Evolutionary conservation across 2,329 filamentous ascomycete species (phyloP), one percentile per base, ranked within the genome.

Genomic region (Ophiostoma sp.): DNA sequence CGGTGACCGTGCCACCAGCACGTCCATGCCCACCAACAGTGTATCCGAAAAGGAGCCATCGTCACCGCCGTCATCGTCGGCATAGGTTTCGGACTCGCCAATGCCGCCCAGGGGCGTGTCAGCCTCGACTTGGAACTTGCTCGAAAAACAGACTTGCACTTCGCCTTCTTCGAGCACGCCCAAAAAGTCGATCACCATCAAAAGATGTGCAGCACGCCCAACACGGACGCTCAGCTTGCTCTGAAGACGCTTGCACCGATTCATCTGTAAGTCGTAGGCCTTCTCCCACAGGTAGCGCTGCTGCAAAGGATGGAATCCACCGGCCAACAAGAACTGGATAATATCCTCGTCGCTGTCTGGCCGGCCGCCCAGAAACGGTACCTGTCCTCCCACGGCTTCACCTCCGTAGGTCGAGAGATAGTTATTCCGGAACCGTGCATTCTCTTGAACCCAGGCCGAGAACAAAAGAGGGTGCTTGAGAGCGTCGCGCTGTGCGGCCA

Each of bases 1-100:
- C 0, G 91, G 91, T 1, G 87, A 85, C 27, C 91, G 83, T 0
- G 87, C 86, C 0, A 93, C 87, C 0, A 94, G 79, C 0, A 91
- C 78, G 14, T 92, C 84, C 16, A 82, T 79, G 0, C 81, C 81
- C 49, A 87, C 79, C 0, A 92, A 75, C 5, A 83, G 74, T 0
- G 82, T 83, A 55, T 84, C 85, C 0, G 79, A 82, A 47, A 85
- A 83, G 7, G 68, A 72, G 6, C 71, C 72, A 0, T 82, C 82
- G 1, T 84, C 83, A 0, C 78, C 76, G 38, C 11, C 8, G 36
- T 58, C 65, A 6, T 36, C 76, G n/a, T 38, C 18, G 0, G 18
- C 64, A 49, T 84, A 85, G 0, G 79, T 81, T 44, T 84, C 82
- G 11, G n/a, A 9, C 40, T 70, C 71, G 0, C 91, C 84, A 16